phyloP scores from a whole-genome alignment of 352 stramenopile genomes.

The Globisporangium yorkense region DNA sequence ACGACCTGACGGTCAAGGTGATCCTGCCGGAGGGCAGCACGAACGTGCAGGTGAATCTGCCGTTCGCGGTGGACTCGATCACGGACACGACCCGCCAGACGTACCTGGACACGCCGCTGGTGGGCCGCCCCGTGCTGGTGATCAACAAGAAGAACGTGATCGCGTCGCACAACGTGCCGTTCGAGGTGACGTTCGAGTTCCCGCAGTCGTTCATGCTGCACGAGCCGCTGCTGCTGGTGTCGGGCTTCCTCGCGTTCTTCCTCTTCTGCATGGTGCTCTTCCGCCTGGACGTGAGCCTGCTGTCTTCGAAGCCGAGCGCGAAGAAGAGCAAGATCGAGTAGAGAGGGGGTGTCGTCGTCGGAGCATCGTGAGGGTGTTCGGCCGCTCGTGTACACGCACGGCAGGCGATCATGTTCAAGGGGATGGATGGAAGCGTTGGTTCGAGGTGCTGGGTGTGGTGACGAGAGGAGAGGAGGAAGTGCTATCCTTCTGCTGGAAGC shows the following conservation, averaged over 20 bases:
- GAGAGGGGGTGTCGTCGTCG: neutral
- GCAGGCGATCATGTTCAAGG: neutral
- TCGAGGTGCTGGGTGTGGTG: neutral
- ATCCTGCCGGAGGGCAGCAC: slow-evolving; percentile 78
- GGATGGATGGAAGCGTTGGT: neutral
- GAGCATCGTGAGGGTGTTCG: neutral
- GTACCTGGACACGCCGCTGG: slow-evolving; percentile 78
- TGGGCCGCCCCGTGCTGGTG: slow-evolving; percentile 78
- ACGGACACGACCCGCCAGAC: slow-evolving; percentile 67
- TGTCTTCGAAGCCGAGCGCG: slow-evolving; percentile 18
- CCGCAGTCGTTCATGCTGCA: slow-evolving; percentile 75
- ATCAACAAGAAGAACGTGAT: slow-evolving; percentile 84
- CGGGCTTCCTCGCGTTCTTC: slow-evolving; percentile 80
- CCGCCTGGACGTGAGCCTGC: slow-evolving; percentile 77
- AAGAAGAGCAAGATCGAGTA: slow-evolving; percentile 74
- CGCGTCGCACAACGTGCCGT: slow-evolving; percentile 75
- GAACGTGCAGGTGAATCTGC: slow-evolving; percentile 75
- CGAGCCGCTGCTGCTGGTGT: slow-evolving; percentile 83
- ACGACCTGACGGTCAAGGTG: slow-evolving; percentile 85
- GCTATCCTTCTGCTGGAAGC: neutral
- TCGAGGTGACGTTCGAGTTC: slow-evolving; percentile 87
- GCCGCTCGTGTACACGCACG: neutral
- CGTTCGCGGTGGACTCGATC: slow-evolving; percentile 59
- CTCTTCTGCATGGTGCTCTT: slow-evolving; percentile 82
- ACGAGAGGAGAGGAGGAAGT: neutral